Conservation (phyloP, 1,284 basidiomycete genomes). For the Amylostereum chailletii region DNA sequence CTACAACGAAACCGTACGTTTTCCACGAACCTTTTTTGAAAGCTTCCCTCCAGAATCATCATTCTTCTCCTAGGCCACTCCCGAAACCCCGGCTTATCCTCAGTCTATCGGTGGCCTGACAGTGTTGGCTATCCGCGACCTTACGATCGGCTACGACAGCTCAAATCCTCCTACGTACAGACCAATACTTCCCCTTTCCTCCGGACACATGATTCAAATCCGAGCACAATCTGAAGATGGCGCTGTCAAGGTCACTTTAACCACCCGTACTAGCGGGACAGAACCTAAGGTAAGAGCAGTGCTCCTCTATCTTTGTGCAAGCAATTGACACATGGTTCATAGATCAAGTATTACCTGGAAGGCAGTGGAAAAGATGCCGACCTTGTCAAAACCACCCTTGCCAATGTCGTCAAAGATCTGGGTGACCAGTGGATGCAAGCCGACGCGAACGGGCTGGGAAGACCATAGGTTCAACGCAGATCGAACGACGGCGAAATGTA, state of each 20-base stretch:
- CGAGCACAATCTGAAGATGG: conserved; percentile 38
- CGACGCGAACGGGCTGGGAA: conserved; percentile 41
- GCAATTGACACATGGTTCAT: background rate
- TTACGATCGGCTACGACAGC: conserved; percentile 70
- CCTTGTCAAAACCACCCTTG: conserved; percentile 38
- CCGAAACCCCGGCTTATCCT: conserved; percentile 41
- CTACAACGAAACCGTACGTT: conserved; percentile 34
- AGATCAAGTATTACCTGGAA: conserved; percentile 84
- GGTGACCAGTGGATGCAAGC: conserved; percentile 63
- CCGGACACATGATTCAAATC: conserved; percentile 81
- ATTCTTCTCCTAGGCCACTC: conserved; percentile 11
- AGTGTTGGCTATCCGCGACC: conserved; percentile 59
- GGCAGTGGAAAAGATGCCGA: conserved; percentile 46
- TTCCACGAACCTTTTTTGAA: conserved; percentile 2
- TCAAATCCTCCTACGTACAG: conserved; percentile 55
- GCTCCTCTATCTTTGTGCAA: background rate
- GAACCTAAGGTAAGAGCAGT: conserved; percentile 64
- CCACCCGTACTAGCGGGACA: conserved; percentile 73
- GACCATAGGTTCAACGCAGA: conserved; percentile 21
- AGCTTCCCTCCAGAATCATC: background rate
- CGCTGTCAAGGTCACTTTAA: conserved; percentile 46
- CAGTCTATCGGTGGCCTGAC: conserved; percentile 47
- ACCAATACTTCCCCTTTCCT: conserved; percentile 63
- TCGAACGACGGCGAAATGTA: no score
- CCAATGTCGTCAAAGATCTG: conserved; percentile 47